Base-by-base conservation (phyloP, 2,329 filamentous ascomycete species). In the Hypoxylon sp. region DNA sequence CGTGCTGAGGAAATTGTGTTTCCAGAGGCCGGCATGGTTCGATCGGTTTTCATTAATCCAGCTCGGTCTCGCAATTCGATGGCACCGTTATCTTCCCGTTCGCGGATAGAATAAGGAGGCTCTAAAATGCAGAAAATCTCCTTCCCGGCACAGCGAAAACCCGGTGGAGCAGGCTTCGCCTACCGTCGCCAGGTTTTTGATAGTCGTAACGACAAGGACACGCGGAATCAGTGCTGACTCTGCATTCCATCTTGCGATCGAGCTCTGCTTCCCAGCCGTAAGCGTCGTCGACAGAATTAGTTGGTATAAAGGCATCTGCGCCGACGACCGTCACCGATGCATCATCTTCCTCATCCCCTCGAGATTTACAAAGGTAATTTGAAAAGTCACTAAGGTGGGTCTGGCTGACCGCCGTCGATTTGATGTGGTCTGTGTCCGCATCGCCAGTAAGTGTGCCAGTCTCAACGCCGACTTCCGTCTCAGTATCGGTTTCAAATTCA, bases 251-350 rank as follows among this genome's bases (percentile, higher is more conserved):
- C 60, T 74, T 74, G 60, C 72, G 73, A 18, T 80, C 77, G 18
- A 82, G 76, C 67, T 83, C 83, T 8, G 83, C 83, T 62, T 87
- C 84, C 85, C 84, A 87, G 11, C 85, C 84, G 59, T 87, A 87
- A 3, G 80, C 69, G 58, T 87, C 84, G 1, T 77, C 73, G 4
- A 74, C 74, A 3, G 75, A 74, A 12, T 71, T 72, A 7, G 71
- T 62, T 51, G 67, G 70, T 4, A 67, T 73, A 44, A 73, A 75
- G 4, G 72, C 53, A 4, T 75, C 75, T 1, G 74, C 73, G 38
- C 75, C 74, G 26, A 72, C 66, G 30, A 74, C 62, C n/a, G 67
- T 73, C 3, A 75, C 61, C 11, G 71, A 68, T 3, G 61, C 38
- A 44, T 70, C 67, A 9, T 75, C 74, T 24, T 76, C 75, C n/a